Evolutionary conservation across 2,329 filamentous ascomycete species (phyloP).

Genomic region (Colletotrichum sp.): DNA sequence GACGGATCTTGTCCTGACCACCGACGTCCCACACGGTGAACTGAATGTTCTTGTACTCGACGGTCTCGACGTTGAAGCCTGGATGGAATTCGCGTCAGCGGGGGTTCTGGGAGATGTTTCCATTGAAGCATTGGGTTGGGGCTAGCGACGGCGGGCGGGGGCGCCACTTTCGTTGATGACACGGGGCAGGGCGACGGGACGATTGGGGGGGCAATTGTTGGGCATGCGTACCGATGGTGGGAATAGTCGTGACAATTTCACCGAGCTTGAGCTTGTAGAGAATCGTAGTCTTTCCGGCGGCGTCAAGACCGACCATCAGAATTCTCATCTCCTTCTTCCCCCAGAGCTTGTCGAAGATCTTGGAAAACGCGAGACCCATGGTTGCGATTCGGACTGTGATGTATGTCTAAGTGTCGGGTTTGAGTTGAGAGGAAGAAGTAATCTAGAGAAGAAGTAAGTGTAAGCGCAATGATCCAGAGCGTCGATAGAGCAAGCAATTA

Average conservation of each 20-base stretch:
- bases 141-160: not conserved
- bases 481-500: not conserved
- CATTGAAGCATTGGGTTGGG: not conserved
- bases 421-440: conserved; percentile 30
- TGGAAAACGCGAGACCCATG: conserved; percentile 99
- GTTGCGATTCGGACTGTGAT: conserved; percentile 56
- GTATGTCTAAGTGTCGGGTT: conserved; percentile 40
- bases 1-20: conserved; percentile 99
- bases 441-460: not conserved
- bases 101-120: not conserved
- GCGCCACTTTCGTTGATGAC: not conserved
- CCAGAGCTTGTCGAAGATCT: conserved; percentile 95
- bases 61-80: conserved; percentile 99
- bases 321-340: conserved; percentile 99
- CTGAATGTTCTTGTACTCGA: conserved; percentile 99
- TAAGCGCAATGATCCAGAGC: conserved; percentile 14
- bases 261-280: conserved; percentile 99
- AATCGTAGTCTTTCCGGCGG: conserved; percentile 99
- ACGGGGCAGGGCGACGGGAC: not conserved
- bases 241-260: conserved; percentile 98
- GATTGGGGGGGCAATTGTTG: not conserved
- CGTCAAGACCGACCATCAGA: conserved; percentile 99
- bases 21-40: conserved; percentile 99
- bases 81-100: conserved; percentile 26
- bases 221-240: conserved; percentile 81